phyloP scores from a whole-genome alignment of 257 asterid genomes.

The Ocimum tenuiflorum region DNA sequence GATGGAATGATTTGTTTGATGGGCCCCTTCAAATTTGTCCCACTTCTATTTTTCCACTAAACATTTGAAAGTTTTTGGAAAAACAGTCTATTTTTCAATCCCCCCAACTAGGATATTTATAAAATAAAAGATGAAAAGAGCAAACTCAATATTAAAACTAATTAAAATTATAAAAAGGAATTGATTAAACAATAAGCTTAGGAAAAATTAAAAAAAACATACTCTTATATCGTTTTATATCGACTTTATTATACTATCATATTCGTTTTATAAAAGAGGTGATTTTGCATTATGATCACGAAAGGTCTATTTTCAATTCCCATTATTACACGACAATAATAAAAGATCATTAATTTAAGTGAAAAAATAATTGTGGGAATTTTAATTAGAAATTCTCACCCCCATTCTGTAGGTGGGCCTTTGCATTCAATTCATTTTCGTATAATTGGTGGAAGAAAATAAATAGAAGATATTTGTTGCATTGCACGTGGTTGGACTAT shows the following conservation, averaged over 20 bases:
- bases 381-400: neutral
- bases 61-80: conserved; percentile 19
- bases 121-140: too few species aligned
- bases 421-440: neutral
- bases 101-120: too few species aligned
- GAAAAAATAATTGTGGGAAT: neutral
- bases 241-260: too few species aligned
- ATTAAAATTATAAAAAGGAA: too few species aligned
- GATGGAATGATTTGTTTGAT: neutral
- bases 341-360: neutral
- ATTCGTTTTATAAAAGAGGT: too few species aligned
- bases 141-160: too few species aligned
- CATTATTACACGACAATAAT: too few species aligned
- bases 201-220: too few species aligned
- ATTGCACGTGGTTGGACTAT: neutral
- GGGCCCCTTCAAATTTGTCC: conserved; percentile 19
- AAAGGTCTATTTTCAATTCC: too few species aligned
- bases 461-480: neutral
- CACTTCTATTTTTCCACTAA: neutral
- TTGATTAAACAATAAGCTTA: too few species aligned
- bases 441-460: neutral
- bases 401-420: conserved; percentile 20
- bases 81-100: neutral
- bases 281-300: too few species aligned
- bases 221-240: too few species aligned